Evolutionary conservation across 208 protist species (phyloP), one percentile per base, ranked within the genome.

Genomic region (Wallacemonas collosoma): DNA sequence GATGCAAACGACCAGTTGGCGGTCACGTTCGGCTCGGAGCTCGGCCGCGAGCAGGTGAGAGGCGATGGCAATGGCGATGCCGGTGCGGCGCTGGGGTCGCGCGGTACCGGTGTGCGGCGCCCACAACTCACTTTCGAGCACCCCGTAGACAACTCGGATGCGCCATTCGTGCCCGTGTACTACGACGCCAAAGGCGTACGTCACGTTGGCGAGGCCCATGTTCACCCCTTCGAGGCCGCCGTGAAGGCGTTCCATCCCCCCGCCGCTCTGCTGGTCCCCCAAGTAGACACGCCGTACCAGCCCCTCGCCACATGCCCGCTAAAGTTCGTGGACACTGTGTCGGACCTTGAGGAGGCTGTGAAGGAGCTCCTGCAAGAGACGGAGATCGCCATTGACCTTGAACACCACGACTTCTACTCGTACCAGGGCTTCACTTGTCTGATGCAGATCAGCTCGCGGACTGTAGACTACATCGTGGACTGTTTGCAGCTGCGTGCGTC

Each of bases 341-440:
- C 76, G 43, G 82, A 79, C 26, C 69, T 98, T 50, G 44, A 88
- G 58, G 57, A 70, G 14, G 69, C 90, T 50, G 71, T 94, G 43
- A 38, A 71, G 40, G 63, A 77, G 50, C 81, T 97, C 55, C 60
- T 87, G 3, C 7, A 71, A 12, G 81, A 81, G 69, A 77, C 53
- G 44, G 93, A 96, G 68, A 91, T 99, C 72, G 98, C 98, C 2
- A 80, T 99, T 0, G 98, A 99, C 82, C 62, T 99, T 54, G 96
- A 98, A 85, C 89, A 97, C 69, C 97, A 99, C 80, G 83, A 86
- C 58, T 99, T 93, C 71, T 95, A 98, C 75, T 98, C 97, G 9
- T 99, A 96, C 68, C 94, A 98, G 62, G 98, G 98, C 41, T 98
- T 99, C 73, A 95, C 95, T 8, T 99, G 98, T 81, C 88, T 99